Conservation (phyloP, 2,329 filamentous ascomycete genomes). For the Trichothecium sympodiale region DNA sequence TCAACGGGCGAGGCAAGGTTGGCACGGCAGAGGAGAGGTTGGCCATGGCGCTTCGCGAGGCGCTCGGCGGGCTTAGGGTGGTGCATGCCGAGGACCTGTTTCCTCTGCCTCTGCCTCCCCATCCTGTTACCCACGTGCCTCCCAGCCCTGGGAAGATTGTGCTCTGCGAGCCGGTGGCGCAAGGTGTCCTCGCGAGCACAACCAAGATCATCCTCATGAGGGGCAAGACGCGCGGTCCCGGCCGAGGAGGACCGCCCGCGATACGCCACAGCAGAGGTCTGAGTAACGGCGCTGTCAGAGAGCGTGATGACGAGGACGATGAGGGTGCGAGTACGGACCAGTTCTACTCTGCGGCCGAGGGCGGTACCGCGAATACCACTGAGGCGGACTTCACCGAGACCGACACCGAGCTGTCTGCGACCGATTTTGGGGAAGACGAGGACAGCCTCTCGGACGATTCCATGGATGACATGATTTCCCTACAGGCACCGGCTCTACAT, state of each 20-base stretch:
- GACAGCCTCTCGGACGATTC: slow-evolving; percentile 80
- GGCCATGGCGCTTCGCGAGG: slow-evolving; percentile 58
- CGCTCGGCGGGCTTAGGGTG: slow-evolving; percentile 60
- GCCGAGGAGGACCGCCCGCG: slow-evolving; percentile 21
- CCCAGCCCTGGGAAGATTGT: slow-evolving; percentile 78
- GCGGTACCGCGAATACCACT: slow-evolving; percentile 47
- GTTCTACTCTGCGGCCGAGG: slow-evolving; percentile 87
- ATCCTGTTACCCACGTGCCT: slow-evolving; percentile 77
- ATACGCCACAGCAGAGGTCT: background rate
- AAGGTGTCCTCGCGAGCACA: slow-evolving; percentile 64
- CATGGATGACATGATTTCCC: slow-evolving; percentile 84
- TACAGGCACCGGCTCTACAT: slow-evolving; percentile 68
- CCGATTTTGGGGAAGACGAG: slow-evolving; percentile 52
- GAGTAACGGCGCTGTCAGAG: slow-evolving; percentile 25
- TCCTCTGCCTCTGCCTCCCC: slow-evolving; percentile 65
- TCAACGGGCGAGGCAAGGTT: slow-evolving; percentile 24
- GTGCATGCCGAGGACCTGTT: slow-evolving; percentile 77
- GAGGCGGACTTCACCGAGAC: slow-evolving; percentile 53
- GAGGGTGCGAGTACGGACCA: slow-evolving; percentile 83
- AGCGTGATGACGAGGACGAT: slow-evolving; percentile 39
- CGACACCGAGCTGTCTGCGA: slow-evolving; percentile 49
- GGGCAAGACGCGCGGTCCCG: slow-evolving; percentile 36
- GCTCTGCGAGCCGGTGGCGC: slow-evolving; percentile 88
- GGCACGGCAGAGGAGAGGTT: slow-evolving; percentile 43
- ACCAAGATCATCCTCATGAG: slow-evolving; percentile 78